phyloP scores from a whole-genome alignment of 1,284 basidiomycete species.

The Entoloma clypeatum region DNA sequence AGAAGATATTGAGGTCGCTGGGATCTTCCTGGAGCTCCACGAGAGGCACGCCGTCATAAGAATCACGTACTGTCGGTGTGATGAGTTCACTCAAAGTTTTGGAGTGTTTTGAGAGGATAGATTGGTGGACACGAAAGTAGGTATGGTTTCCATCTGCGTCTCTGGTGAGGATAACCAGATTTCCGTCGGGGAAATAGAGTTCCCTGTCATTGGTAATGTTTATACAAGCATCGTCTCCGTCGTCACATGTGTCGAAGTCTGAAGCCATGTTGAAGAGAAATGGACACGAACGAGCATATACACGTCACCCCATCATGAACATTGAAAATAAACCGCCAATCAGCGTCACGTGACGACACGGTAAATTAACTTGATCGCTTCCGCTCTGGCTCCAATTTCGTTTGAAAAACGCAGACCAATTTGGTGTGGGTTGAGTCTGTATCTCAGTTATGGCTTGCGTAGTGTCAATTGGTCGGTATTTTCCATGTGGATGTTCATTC shows the following conservation, averaged over 20 bases:
- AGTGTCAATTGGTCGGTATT: too few species aligned
- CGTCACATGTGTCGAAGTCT: too few species aligned
- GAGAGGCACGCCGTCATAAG: slow-evolving; percentile 22
- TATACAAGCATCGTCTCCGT: slow-evolving; percentile 23
- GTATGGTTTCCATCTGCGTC: slow-evolving; percentile 22
- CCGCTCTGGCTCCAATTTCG: too few species aligned
- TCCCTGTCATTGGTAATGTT: slow-evolving; percentile 24
- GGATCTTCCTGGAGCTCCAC: slow-evolving; percentile 24
- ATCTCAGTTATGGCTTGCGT: too few species aligned
- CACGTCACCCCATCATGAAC: slow-evolving; percentile 5
- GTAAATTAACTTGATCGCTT: too few species aligned
- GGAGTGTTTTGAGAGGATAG: slow-evolving; percentile 25
- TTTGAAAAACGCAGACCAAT: too few species aligned
- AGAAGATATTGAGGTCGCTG: slow-evolving; percentile 21
- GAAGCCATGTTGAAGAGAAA: slow-evolving; percentile 15
- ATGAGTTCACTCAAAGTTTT: slow-evolving; percentile 24
- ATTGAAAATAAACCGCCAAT: too few species aligned
- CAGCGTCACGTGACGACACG: too few species aligned
- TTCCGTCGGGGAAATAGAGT: slow-evolving; percentile 23
- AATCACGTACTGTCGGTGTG: slow-evolving; percentile 15
- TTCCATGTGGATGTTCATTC: too few species aligned
- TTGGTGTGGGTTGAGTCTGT: too few species aligned
- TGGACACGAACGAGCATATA: neutral
- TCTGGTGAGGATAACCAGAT: slow-evolving; percentile 23
- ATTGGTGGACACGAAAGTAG: slow-evolving; percentile 24